phyloP scores from a whole-genome alignment of 108 stramenopile species.

The Discostella pseudostelligera region DNA sequence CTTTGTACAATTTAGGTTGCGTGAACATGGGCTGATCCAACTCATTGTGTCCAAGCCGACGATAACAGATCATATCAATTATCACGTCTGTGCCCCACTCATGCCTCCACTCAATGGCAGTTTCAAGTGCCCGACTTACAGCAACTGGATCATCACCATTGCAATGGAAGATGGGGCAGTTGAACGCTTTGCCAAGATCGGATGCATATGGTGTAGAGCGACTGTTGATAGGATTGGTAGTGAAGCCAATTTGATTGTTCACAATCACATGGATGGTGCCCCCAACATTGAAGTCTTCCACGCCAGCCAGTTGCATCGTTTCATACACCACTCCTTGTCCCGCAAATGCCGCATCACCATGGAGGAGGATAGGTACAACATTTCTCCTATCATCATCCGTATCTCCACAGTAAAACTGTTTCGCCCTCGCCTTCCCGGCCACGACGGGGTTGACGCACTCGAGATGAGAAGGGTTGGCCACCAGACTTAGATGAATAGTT shows the following conservation, averaged over 20 bases:
- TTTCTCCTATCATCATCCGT: conserved; percentile 76
- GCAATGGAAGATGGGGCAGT: conserved; percentile 99
- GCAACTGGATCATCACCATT: conserved; percentile 99
- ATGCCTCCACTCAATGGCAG: conserved; percentile 96
- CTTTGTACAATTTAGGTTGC: conserved; percentile 93
- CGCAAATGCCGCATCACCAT: conserved; percentile 99
- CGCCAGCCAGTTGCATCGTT: conserved; percentile 94
- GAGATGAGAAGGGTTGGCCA: conserved; percentile 98
- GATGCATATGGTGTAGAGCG: conserved; percentile 95
- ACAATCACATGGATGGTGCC: conserved; percentile 99
- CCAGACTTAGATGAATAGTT: conserved; percentile 90
- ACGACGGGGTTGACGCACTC: conserved; percentile 99
- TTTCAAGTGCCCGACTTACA: conserved; percentile 93
- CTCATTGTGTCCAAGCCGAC: conserved; percentile 99
- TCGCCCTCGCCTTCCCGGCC: conserved; percentile 95
- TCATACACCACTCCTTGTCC: conserved; percentile 99
- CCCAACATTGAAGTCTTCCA: conserved; percentile 92
- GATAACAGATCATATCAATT: conserved; percentile 98
- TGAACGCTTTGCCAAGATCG: conserved; percentile 98
- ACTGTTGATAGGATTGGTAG: conserved; percentile 93
- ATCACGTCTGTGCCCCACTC: conserved; percentile 97
- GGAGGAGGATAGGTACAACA: conserved; percentile 95
- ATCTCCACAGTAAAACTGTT: conserved; percentile 96
- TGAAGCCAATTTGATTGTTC: conserved; percentile 99
- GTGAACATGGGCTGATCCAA: conserved; percentile 99